These are phyloP conservation scores for Leptodermis oblonga DNA, from an alignment of 257 asterid genomes.

Conservation along the genomic window DNA sequence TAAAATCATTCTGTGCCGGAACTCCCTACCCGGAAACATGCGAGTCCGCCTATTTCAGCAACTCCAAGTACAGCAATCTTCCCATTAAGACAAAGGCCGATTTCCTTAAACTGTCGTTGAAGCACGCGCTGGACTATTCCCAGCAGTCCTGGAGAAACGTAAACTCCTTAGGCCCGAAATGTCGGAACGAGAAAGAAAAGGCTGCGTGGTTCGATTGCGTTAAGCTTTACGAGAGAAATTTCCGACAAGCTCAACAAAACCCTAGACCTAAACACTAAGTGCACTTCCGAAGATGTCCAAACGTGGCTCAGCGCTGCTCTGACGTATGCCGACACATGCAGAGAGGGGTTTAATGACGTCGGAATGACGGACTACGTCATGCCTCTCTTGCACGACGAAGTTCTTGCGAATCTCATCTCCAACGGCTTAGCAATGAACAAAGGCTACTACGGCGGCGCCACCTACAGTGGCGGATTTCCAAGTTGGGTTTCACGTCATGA, in stretches of 20 bases:
- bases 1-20: background rate
- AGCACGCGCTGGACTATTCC: background rate
- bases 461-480: conserved; percentile 44
- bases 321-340: conserved; percentile 69
- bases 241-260: background rate
- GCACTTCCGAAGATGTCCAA: conserved; percentile 43
- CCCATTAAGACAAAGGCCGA: background rate
- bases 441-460: conserved; percentile 16
- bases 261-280: background rate
- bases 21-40: conserved; percentile 6
- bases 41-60: background rate
- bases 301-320: conserved; percentile 84
- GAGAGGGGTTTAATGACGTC: conserved; percentile 53
- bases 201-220: conserved; percentile 2
- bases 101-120: background rate
- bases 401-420: conserved; percentile 41
- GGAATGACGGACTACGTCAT: conserved; percentile 37
- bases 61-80: too few relatives aligned
- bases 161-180: background rate
- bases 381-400: conserved; percentile 50
- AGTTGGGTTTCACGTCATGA: conserved; percentile 47
- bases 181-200: background rate
- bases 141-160: background rate
- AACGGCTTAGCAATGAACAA: conserved; percentile 54
- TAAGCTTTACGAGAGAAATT: background rate